phyloP scores from a whole-genome alignment of 257 asterid genomes.

The Solanum raphanifolium region DNA sequence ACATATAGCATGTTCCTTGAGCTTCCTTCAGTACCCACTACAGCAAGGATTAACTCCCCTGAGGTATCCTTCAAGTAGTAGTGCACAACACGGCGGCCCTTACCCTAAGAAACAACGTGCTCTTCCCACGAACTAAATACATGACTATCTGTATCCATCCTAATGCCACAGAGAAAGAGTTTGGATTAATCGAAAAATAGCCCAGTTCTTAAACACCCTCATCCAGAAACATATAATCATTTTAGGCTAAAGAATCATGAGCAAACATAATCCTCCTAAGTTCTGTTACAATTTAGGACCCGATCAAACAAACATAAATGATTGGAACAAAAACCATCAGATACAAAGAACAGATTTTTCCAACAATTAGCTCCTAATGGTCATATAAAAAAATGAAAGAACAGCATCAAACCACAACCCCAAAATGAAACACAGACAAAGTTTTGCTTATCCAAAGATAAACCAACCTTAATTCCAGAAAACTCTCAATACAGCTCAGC shows the following conservation, averaged over 20 bases:
- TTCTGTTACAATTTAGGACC: background rate
- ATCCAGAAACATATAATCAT: background rate
- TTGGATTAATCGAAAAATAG: background rate
- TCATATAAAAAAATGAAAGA: background rate
- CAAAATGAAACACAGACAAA: background rate
- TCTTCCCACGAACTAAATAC: conserved; percentile 17
- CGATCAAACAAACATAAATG: background rate
- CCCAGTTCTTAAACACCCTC: background rate
- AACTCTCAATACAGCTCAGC: background rate
- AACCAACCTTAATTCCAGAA: background rate
- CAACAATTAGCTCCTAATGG: background rate
- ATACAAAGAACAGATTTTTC: background rate
- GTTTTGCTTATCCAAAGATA: background rate
- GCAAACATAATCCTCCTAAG: background rate
- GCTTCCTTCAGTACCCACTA: background rate
- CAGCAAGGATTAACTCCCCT: background rate
- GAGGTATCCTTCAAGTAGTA: background rate
- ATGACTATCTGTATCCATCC: conserved; percentile 20
- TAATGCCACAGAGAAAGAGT: conserved; percentile 7
- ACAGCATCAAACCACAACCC: background rate
- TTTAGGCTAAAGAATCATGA: background rate
- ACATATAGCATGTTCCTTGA: background rate
- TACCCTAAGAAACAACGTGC: background rate
- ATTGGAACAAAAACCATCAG: background rate
- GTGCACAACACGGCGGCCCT: background rate